Evolutionary conservation across 129 eudicot species (phyloP).

Genomic region (Pulicaria dysenterica): DNA sequence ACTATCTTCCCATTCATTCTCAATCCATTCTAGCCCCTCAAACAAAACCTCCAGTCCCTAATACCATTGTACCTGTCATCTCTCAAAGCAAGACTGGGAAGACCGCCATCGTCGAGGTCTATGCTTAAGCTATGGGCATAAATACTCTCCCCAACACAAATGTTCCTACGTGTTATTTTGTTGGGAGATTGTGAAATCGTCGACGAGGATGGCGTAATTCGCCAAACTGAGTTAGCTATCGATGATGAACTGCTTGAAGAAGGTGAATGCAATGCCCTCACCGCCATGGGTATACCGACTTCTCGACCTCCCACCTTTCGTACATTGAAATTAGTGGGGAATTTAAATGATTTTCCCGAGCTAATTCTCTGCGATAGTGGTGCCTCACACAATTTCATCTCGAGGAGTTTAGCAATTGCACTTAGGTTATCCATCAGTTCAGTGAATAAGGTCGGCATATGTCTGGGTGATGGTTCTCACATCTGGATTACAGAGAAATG

Average conservation of each 20-base stretch:
- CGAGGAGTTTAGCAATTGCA: neutral
- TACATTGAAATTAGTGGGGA: neutral
- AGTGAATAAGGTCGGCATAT: too few relatives aligned
- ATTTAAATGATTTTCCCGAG: neutral
- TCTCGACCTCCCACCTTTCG: neutral
- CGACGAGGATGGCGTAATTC: neutral
- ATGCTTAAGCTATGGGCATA: too few relatives aligned
- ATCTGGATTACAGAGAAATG: too few relatives aligned
- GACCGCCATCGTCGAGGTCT: too few relatives aligned
- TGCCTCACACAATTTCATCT: neutral
- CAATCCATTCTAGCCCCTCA: too few relatives aligned
- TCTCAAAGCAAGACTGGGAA: too few relatives aligned
- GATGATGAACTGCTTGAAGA: neutral
- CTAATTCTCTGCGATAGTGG: neutral
- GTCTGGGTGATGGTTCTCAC: too few relatives aligned
- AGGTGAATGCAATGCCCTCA: neutral
- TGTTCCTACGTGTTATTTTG: neutral
- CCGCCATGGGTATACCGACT: neutral
- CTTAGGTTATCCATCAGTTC: too few relatives aligned
- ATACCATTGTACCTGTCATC: too few relatives aligned
- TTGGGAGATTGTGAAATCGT: neutral
- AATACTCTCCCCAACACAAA: too few relatives aligned
- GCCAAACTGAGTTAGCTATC: neutral
- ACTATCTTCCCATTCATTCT: too few relatives aligned
- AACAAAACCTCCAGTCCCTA: too few relatives aligned